These are phyloP conservation scores for Pochonia chlamydosporia DNA, from an alignment of 2,329 filamentous ascomycete species.

Conservation along the genomic window DNA sequence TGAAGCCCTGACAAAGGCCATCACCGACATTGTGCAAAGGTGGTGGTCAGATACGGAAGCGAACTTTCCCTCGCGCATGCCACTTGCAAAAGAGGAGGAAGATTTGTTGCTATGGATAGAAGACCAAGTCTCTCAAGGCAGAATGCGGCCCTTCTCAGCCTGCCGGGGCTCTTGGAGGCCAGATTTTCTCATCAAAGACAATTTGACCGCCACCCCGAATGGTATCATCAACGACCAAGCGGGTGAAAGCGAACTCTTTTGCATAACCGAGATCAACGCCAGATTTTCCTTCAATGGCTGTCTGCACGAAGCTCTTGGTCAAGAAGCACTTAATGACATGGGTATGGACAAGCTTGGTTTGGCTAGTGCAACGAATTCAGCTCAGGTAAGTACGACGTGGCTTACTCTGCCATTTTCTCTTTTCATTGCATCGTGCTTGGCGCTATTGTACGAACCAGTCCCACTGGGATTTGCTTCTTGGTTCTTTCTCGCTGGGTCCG, in stretches of 20 bases:
- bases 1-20: conserved; percentile 23
- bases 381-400: conserved; percentile 15
- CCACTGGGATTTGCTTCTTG: too few relatives aligned
- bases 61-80: conserved; percentile 26
- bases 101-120: conserved; percentile 24
- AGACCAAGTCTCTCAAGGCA: conserved; percentile 18
- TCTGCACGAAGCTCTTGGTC: conserved; percentile 23
- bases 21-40: conserved; percentile 29
- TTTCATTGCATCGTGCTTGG: too few relatives aligned
- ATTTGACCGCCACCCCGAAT: neutral
- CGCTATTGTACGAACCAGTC: too few relatives aligned
- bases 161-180: conserved; percentile 31
- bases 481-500: too few relatives aligned
- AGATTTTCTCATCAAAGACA: conserved; percentile 31
- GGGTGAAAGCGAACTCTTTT: conserved; percentile 21
- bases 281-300: conserved; percentile 35
- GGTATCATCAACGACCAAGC: neutral
- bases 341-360: conserved; percentile 11
- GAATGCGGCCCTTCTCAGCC: conserved; percentile 14
- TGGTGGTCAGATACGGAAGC: conserved; percentile 31
- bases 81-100: conserved; percentile 24
- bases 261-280: conserved; percentile 35
- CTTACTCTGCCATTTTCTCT: neutral
- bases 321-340: conserved; percentile 19
- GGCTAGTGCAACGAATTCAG: conserved; percentile 17